These are phyloP conservation scores for Cercospora berteroae DNA, from an alignment of 2,329 filamentous ascomycete species.

Conservation along the genomic window DNA sequence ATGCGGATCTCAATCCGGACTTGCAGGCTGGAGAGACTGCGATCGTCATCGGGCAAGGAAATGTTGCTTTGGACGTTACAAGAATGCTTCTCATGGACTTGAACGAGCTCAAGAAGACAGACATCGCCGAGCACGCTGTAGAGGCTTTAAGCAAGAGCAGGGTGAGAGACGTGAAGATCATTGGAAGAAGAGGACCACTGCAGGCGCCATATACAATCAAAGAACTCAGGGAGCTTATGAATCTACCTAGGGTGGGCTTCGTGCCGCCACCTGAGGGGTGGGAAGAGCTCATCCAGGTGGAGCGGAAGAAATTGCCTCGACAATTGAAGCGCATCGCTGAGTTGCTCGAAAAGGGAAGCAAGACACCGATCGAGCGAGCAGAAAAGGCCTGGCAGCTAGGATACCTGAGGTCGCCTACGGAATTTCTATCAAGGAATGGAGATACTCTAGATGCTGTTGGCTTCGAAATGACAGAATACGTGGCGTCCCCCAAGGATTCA, in stretches of 20 bases:
- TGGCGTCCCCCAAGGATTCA: constrained; percentile 5
- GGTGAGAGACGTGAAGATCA: constrained; percentile 77
- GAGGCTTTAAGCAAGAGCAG: constrained; percentile 69
- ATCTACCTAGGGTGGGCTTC: constrained; percentile 70
- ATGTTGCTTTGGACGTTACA: constrained; percentile 91
- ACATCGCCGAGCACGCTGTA: constrained; percentile 83
- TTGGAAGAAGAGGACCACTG: constrained; percentile 79
- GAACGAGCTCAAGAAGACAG: constrained; percentile 71
- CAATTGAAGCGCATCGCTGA: constrained; percentile 76
- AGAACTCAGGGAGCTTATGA: constrained; percentile 84
- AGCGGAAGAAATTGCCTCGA: constrained; percentile 67
- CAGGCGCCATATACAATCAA: constrained; percentile 94
- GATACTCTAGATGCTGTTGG: constrained; percentile 61
- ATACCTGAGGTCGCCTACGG: constrained; percentile 75
- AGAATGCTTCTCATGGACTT: constrained; percentile 78
- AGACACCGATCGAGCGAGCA: constrained; percentile 48
- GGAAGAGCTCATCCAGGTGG: constrained; percentile 46
- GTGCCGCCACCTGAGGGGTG: constrained; percentile 49
- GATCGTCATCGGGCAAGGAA: constrained; percentile 88
- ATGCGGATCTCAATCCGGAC: constrained; percentile 68
- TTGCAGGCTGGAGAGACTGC: constrained; percentile 75
- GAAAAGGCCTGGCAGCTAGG: constrained; percentile 77
- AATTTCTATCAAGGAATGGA: constrained; percentile 57
- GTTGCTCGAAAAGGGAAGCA: constrained; percentile 73
- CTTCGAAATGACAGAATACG: constrained; percentile 58